Evolutionary conservation across 768 basidiomycete genomes (phyloP).

Genomic region (Tulasnella sp.): DNA sequence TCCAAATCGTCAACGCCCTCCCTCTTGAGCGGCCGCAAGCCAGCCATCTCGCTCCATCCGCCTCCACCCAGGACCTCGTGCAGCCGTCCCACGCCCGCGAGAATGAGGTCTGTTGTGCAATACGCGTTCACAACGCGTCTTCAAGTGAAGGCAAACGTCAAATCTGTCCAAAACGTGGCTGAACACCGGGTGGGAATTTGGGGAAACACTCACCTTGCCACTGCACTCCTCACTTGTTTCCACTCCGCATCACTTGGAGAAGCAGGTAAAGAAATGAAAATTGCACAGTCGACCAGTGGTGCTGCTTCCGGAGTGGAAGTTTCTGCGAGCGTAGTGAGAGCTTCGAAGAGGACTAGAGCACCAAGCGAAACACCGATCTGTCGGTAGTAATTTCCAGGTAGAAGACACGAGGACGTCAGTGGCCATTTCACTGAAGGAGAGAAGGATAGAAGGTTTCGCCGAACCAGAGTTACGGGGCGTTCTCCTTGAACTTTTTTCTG

Average conservation of each 20-base stretch:
- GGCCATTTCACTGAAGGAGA: neutral
- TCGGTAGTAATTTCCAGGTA: neutral
- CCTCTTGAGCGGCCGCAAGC: conserved; percentile 22
- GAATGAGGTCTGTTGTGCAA: conserved; percentile 26
- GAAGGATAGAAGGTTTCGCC: conserved; percentile 12
- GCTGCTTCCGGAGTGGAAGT: conserved; percentile 19
- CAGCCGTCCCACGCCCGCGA: conserved; percentile 28
- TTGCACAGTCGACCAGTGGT: conserved; percentile 31
- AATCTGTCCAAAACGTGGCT: neutral
- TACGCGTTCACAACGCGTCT: conserved; percentile 28
- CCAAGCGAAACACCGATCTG: conserved; percentile 34
- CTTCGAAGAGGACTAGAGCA: conserved; percentile 28
- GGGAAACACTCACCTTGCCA: conserved; percentile 14
- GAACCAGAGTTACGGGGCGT: conserved; percentile 31
- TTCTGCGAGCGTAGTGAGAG: conserved; percentile 23
- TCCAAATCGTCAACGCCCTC: conserved; percentile 28
- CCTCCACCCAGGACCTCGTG: conserved; percentile 30
- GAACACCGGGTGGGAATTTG: neutral
- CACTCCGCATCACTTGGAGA: conserved; percentile 28
- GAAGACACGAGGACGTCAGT: neutral
- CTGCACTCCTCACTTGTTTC: conserved; percentile 25
- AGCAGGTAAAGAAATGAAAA: conserved; percentile 31
- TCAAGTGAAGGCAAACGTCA: neutral
- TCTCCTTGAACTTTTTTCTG: conserved; percentile 33
- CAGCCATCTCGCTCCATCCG: conserved; percentile 24